Percentiles rank a stretch among this genome's conserved stretches.
Evolutionary conservation across 768 basidiomycete genomes (phyloP).

Genomic region (Amanita pallidorosea): DNA sequence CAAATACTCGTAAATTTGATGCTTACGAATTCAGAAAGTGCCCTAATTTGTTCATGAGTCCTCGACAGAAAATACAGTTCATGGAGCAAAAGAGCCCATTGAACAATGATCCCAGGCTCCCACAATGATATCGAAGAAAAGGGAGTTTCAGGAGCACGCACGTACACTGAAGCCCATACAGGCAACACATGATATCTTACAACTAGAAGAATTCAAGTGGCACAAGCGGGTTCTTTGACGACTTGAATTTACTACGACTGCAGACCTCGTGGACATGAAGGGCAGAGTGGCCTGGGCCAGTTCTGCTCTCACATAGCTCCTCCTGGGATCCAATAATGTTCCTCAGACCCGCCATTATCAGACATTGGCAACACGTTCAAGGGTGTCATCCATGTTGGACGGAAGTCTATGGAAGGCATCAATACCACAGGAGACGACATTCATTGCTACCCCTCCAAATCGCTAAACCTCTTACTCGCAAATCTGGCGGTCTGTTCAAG

Average conservation of each 20-base stretch:
- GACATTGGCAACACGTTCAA: too few species aligned
- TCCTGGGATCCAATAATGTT: too few species aligned
- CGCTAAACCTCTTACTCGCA: too few species aligned
- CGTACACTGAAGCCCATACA: conserved; percentile 76
- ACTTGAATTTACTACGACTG: conserved; percentile 77
- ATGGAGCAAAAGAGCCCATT: conserved; percentile 82
- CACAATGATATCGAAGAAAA: conserved; percentile 75
- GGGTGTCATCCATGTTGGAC: too few species aligned
- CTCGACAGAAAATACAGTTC: conserved; percentile 74
- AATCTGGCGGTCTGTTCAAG: too few species aligned
- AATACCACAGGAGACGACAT: too few species aligned
- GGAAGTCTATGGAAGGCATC: too few species aligned
- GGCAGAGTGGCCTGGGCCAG: conserved; percentile 97
- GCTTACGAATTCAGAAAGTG: too few species aligned
- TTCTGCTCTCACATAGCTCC: too few species aligned
- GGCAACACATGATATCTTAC: conserved; percentile 83
- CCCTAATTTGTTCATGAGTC: background rate
- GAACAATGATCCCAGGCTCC: conserved; percentile 67
- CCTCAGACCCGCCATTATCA: too few species aligned
- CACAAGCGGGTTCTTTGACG: conserved; percentile 90
- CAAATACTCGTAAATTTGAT: too few species aligned
- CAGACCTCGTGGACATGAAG: conserved; percentile 96
- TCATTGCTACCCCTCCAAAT: too few species aligned
- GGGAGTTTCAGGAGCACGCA: conserved; percentile 54
- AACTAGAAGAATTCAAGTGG: conserved; percentile 93